These are phyloP conservation scores for Phytophthora idaei DNA, from an alignment of 352 stramenopile genomes.

Conservation along the genomic window DNA sequence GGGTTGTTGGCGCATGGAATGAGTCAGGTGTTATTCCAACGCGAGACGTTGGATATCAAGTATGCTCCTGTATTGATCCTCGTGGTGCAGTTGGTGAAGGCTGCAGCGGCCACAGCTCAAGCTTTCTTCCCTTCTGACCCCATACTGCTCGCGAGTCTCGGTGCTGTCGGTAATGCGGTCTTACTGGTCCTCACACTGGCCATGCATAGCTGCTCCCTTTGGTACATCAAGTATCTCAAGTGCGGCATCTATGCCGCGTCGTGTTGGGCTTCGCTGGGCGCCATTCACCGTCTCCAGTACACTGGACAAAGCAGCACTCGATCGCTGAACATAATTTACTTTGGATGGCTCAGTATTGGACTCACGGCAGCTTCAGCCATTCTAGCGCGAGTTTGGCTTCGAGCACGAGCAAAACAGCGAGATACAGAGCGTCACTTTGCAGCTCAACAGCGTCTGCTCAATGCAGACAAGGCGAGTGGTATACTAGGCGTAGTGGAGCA, in stretches of 20 bases:
- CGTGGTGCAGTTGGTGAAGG: constrained; percentile 61
- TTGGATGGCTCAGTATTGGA: constrained; percentile 59
- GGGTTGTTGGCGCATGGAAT: constrained; percentile 65
- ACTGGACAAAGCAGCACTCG: constrained; percentile 21
- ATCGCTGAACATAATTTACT: constrained; percentile 60
- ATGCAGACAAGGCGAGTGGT: not conserved
- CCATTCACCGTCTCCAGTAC: constrained; percentile 34
- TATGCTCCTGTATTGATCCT: constrained; percentile 61
- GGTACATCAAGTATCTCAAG: constrained; percentile 54
- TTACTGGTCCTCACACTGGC: constrained; percentile 45
- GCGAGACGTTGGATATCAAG: constrained; percentile 67
- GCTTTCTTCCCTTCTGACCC: constrained; percentile 58
- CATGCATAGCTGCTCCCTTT: constrained; percentile 57
- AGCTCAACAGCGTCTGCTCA: constrained; percentile 23
- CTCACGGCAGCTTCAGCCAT: constrained; percentile 27
- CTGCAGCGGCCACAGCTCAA: constrained; percentile 41
- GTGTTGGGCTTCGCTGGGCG: constrained; percentile 44
- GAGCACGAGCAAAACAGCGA: constrained; percentile 10
- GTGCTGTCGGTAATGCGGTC: constrained; percentile 41
- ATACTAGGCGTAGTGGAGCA: constrained; percentile 9
- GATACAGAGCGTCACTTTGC: constrained; percentile 18
- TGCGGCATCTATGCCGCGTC: constrained; percentile 59
- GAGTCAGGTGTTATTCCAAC: constrained; percentile 69
- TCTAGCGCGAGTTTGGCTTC: constrained; percentile 26
- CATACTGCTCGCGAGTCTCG: constrained; percentile 40